Evolutionary conservation across 2,329 filamentous ascomycete genomes (phyloP), one percentile per base, ranked within the genome.

Genomic region (Ceratocystis huliohia): DNA sequence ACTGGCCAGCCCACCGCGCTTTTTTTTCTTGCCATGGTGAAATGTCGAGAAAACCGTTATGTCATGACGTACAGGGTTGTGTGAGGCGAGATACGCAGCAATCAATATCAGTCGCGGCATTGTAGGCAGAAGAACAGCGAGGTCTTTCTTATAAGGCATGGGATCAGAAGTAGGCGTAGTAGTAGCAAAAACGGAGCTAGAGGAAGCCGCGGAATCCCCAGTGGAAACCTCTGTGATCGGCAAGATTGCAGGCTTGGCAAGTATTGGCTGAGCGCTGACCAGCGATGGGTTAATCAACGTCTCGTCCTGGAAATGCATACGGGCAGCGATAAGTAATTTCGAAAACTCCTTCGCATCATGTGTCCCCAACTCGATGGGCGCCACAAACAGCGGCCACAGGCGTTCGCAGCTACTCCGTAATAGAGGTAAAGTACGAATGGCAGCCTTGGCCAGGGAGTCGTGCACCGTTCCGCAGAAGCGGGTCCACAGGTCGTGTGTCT

Each of bases 361-460:
- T 7, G 88, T 86, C n/a, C 88, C 88, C 1, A 85, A 83, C 1
- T 86, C 76, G 28, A 97, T 82, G 0, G 93, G 93, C 5, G 84
- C 82, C 0, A 89, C 86, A 75, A 99, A 97, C 3, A 86, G 83
- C 10, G 87, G 86, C 94, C 94, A 99, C 22, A 97, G 81, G 56
- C 86, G 83, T 62, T 83, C 76, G 72, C 88, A 91, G 63, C 88
- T 84, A 45, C 83, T 82, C 2, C 79, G 81, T 70, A 96, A 91
- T 10, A 84, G 83, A 1, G 88, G 81, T 15, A 97, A 80, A 46
- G 93, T 91, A 63, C 91, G 85, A 0, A 88, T 88, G 2, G 91
- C 91, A 61, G 90, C 85, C 69, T 88, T 89, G 62, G 88, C 85
- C 13, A 97, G 80, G 0, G 92, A 86, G 73, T 99, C 94, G 80